phyloP scores from a whole-genome alignment of 805 yeast genomes.

The Candida silvicultrix region DNA sequence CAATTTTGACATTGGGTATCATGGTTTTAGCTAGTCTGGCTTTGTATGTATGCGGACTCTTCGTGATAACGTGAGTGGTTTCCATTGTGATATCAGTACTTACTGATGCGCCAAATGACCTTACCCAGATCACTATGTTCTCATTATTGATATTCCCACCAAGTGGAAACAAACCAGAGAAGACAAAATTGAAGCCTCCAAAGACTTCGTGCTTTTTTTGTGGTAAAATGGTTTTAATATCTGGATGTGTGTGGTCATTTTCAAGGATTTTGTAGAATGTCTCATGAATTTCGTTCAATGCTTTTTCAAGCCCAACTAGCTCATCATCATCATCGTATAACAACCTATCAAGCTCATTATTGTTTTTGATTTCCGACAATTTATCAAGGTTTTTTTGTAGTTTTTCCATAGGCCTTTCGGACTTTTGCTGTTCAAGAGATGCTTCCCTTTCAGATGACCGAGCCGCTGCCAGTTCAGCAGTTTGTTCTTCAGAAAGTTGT shows the following conservation, averaged over 20 bases:
- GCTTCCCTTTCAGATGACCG: slow-evolving; percentile 53
- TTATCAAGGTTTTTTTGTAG: slow-evolving; percentile 66
- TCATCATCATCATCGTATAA: slow-evolving; percentile 80
- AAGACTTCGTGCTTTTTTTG: slow-evolving; percentile 65
- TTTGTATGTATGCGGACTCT: slow-evolving; percentile 74
- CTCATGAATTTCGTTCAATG: slow-evolving; percentile 57
- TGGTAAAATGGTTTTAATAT: slow-evolving; percentile 67
- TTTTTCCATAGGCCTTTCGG: slow-evolving; percentile 79
- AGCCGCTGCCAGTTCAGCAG: slow-evolving; percentile 23
- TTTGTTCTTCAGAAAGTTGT: slow-evolving; percentile 28
- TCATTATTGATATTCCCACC: slow-evolving; percentile 67
- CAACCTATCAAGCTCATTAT: slow-evolving; percentile 29
- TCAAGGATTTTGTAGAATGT: slow-evolving; percentile 54
- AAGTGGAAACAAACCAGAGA: slow-evolving; percentile 88
- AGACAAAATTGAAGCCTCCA: slow-evolving; percentile 60
- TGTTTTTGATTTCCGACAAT: slow-evolving; percentile 5
- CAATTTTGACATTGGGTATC: slow-evolving; percentile 60
- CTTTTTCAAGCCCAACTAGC: slow-evolving; percentile 52
- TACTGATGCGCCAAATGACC: slow-evolving; percentile 85
- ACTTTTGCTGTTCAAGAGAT: slow-evolving; percentile 71
- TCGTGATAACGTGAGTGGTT: slow-evolving; percentile 87
- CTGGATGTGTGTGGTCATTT: slow-evolving; percentile 45
- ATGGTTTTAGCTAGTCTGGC: slow-evolving; percentile 71
- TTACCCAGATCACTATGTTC: slow-evolving; percentile 89
- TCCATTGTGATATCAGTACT: slow-evolving; percentile 60